phyloP scores from a whole-genome alignment of 2,329 filamentous ascomycete genomes.

The Cladosporium sp. region DNA sequence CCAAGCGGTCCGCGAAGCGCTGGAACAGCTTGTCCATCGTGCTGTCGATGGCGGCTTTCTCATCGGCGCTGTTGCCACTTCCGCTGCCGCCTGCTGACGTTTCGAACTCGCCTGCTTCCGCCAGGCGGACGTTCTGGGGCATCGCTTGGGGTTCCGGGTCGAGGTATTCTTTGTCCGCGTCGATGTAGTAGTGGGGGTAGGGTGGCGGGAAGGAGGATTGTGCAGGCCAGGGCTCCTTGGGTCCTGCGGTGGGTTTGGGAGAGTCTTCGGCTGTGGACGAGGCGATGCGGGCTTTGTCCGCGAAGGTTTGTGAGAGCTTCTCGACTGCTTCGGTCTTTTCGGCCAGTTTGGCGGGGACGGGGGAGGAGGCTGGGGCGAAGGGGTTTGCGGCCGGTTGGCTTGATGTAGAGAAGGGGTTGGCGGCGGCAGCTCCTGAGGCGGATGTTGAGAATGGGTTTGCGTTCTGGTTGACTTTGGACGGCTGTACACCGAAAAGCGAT shows the following conservation, averaged over 20 bases:
- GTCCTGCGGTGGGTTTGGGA: constrained; percentile 21
- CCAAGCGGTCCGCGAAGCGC: constrained; percentile 47
- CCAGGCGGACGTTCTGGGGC: constrained; percentile 34
- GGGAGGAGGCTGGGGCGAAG: constrained; percentile 46
- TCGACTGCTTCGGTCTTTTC: constrained; percentile 19
- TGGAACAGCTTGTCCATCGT: constrained; percentile 48
- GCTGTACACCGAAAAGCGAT: constrained; percentile 63
- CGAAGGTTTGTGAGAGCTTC: constrained; percentile 27
- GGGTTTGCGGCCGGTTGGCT: constrained; percentile 45
- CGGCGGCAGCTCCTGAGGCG: constrained; percentile 18
- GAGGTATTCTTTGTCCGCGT: constrained; percentile 88
- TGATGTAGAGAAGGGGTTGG: constrained; percentile 29
- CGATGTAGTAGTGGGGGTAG: constrained; percentile 73
- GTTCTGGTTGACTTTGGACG: constrained; percentile 25
- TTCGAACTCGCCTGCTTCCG: constrained; percentile 37
- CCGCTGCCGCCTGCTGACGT: constrained; percentile 22
- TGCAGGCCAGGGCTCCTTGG: constrained; percentile 68
- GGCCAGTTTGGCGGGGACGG: constrained; percentile 39
- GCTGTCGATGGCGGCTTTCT: constrained; percentile 46
- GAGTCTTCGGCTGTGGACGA: constrained; percentile 21
- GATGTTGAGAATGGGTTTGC: constrained; percentile 60
- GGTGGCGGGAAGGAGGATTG: constrained; percentile 59
- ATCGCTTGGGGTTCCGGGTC: constrained; percentile 53
- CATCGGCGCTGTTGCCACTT: constrained; percentile 31
- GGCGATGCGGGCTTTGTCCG: constrained; percentile 29